These are phyloP conservation scores for Talaromyces ruber DNA, from an alignment of 495 filamentous ascomycete genomes.

Conservation along the genomic window DNA sequence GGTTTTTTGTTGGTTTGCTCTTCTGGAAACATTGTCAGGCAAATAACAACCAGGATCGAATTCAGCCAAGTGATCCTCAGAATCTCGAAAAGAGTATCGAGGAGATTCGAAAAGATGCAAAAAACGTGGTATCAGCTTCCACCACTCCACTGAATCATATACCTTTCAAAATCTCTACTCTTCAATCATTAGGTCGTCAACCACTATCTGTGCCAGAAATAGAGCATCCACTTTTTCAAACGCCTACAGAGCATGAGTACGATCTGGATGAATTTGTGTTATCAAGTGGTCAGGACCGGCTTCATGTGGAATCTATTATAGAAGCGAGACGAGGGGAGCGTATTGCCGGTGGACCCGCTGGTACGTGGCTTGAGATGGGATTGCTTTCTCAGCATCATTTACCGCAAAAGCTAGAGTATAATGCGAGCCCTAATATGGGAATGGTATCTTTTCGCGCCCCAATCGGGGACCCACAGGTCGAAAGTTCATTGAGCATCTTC, in stretches of 20 bases:
- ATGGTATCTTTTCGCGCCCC: background rate
- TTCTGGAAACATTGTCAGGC: slow-evolving; percentile 7
- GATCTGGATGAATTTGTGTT: slow-evolving; percentile 2
- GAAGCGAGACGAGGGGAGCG: background rate
- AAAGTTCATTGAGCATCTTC: background rate
- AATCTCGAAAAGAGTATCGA: background rate
- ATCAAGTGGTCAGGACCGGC: slow-evolving; percentile 1
- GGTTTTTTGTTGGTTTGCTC: slow-evolving; percentile 8
- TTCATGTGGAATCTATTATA: slow-evolving; percentile 9
- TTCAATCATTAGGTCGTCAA: background rate
- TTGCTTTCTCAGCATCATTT: slow-evolving; percentile 1
- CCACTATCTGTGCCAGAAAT: slow-evolving; percentile 4
- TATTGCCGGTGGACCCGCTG: slow-evolving; percentile 1
- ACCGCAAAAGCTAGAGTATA: background rate
- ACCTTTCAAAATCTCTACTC: background rate
- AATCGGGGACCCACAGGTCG: background rate
- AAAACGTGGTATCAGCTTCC: background rate
- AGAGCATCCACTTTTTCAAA: slow-evolving; percentile 7
- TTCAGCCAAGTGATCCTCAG: background rate
- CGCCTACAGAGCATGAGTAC: slow-evolving; percentile 4
- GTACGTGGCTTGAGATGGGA: background rate
- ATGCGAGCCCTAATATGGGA: background rate
- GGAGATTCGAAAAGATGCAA: background rate
- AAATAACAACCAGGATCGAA: slow-evolving; percentile 2
- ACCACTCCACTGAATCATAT: background rate